A percentile compares a stretch with the other conserved stretches of the same genome.
These are phyloP conservation scores for Termitomyces sp. DNA, from an alignment of 768 basidiomycete species.

Conservation along the genomic window DNA sequence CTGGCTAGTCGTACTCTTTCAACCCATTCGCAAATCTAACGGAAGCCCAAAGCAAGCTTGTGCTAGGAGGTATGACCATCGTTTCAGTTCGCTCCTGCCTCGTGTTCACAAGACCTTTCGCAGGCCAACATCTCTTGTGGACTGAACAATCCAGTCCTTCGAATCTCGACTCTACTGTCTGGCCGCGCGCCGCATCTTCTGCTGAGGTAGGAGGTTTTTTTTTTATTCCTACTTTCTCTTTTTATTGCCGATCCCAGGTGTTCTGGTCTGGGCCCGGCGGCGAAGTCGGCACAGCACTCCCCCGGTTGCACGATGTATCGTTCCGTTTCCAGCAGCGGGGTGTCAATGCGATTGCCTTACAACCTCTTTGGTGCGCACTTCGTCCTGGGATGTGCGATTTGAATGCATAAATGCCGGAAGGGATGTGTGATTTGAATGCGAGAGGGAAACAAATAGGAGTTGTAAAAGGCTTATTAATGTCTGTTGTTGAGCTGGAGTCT, in stretches of 20 bases:
- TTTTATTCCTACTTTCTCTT: background rate
- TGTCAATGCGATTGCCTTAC: conserved; percentile 53
- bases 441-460: background rate
- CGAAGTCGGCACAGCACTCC: conserved; percentile 45
- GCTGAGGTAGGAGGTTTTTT: conserved; percentile 44
- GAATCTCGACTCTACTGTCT: conserved; percentile 62
- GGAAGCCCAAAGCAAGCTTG: conserved; percentile 40
- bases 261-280: conserved; percentile 67
- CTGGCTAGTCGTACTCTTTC: conserved; percentile 54
- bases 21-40: conserved; percentile 62
- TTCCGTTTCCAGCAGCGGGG: conserved; percentile 62
- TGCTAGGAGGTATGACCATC: conserved; percentile 55
- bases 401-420: conserved; percentile 4
- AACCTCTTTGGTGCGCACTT: conserved; percentile 72
- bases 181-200: conserved; percentile 68
- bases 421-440: conserved; percentile 9
- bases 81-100: background rate
- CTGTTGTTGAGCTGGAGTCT: background rate
- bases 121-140: conserved; percentile 68
- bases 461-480: background rate
- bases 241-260: conserved; percentile 24
- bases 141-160: conserved; percentile 64
- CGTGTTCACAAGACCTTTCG: background rate
- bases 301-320: conserved; percentile 62
- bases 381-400: conserved; percentile 32